Evolutionary conservation across 345 rosid genomes (phyloP).

Genomic region (Hypericum perforatum): DNA sequence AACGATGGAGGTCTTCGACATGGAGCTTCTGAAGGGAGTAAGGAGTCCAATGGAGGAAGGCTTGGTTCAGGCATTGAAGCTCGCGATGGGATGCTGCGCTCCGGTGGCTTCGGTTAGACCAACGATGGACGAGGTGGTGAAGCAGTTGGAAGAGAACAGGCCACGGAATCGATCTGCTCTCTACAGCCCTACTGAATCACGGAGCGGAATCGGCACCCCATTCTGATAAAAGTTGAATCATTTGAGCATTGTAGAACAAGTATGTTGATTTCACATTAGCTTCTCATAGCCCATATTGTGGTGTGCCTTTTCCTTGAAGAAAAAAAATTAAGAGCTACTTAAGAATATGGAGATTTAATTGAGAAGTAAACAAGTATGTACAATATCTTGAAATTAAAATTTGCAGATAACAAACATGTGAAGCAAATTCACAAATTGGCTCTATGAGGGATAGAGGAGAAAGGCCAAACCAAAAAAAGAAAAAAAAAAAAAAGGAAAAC

Average conservation of each 20-base stretch:
- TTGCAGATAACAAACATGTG: background rate
- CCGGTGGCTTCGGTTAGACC: conserved; percentile 90
- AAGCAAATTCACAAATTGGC: background rate
- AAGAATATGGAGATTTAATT: conserved; percentile 1
- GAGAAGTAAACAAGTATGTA: background rate
- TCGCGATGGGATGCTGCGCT: conserved; percentile 98
- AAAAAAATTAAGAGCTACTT: too few species aligned
- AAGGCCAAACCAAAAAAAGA: too few species aligned
- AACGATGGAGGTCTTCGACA: conserved; percentile 83
- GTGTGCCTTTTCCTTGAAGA: too few species aligned
- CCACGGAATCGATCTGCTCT: conserved; percentile 93
- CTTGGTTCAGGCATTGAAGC: conserved; percentile 84
- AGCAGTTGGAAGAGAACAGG: conserved; percentile 89
- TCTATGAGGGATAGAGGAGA: conserved; percentile 12
- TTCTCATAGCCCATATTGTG: too few species aligned
- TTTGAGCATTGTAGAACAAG: background rate
- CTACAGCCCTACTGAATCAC: conserved; percentile 83
- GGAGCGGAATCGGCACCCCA: conserved; percentile 81
- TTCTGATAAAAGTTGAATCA: conserved; percentile 24
- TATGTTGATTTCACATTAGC: conserved; percentile 8
- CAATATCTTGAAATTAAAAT: background rate
- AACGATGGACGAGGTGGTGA: conserved; percentile 90
- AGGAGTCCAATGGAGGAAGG: conserved; percentile 98
- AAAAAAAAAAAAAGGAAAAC: background rate
- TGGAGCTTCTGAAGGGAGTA: conserved; percentile 75